Evolutionary conservation across 2,329 filamentous ascomycete genomes (phyloP), one percentile per base, ranked within the genome.

Genomic region (Exophiala sideris): DNA sequence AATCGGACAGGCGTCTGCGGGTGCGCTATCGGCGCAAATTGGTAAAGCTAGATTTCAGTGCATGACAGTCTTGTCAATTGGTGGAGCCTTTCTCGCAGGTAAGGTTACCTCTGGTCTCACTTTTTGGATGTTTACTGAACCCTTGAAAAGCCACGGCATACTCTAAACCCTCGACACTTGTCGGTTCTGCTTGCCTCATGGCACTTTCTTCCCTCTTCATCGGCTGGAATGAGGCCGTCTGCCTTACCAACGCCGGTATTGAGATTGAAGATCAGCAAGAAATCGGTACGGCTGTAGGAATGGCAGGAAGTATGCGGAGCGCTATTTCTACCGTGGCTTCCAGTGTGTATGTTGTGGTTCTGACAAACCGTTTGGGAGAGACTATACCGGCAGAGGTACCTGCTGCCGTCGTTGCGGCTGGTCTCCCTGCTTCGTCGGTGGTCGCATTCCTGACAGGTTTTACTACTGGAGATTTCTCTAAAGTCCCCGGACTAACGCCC

Each of bases 381-480:
- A 24, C 21, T 8, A 29, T 57, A 3, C 50, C 54, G 5, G 38
- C n/a, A 3, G 8, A 16, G 4, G 45, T 57, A 12, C 10, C 14
- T 10, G 61, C 68, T 0, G 72, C 71, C 1, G 70, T 69, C 11
- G 64, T 65, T 0, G 54, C 55, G 0, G 71, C 72, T 5, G 73
- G 74, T 8, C 66, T 77, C 1, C 71, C 73, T 2, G 44, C 57
- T 3, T 56, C 64, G 5, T 70, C 65, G 1, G 46, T 75, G 7
- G 39, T 66, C 6, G 57, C 62, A 1, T 65, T 76, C 16, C 65
- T 73, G 41, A 63, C 65, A 0, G 61, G 60, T 6, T 68, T 68
- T 16, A 62, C 67, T 41, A 59, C 68, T 44, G 64, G 64, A 0
- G 49, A 50, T 20, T 51, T 61, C 16, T 32, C 34, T 3, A 51